Percentiles rank a stretch among this genome's conserved stretches.
Conservation (phyloP, 768 basidiomycete species). For the Cubamyces lactineus region DNA sequence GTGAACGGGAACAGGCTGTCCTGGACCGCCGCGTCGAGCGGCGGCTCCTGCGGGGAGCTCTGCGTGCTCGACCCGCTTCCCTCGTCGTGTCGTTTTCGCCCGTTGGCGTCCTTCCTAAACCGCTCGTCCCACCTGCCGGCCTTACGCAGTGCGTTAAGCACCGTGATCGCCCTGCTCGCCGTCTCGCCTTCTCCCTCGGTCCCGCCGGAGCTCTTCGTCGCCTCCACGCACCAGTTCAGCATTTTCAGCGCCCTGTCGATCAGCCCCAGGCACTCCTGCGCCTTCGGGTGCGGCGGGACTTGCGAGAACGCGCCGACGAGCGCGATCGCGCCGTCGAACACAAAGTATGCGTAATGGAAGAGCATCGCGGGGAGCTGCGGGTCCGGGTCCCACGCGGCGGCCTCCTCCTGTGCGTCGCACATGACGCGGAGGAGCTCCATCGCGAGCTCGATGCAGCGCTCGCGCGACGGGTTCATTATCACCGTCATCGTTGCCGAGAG, state of each 20-base stretch:
- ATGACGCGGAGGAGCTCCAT: conserved; percentile 49
- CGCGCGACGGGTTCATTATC: conserved; percentile 38
- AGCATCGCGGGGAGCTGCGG: conserved; percentile 17
- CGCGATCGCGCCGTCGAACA: conserved; percentile 52
- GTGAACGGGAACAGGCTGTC: conserved; percentile 7
- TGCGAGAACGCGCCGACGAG: conserved; percentile 47
- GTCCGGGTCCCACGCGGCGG: conserved; percentile 26
- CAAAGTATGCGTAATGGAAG: conserved; percentile 31
- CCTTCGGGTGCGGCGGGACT: conserved; percentile 38
- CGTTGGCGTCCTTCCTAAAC: not conserved
- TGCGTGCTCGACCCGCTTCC: not conserved
- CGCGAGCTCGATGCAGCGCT: conserved; percentile 44
- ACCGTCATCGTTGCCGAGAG: conserved; percentile 29
- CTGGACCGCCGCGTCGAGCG: not conserved
- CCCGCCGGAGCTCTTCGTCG: conserved; percentile 31
- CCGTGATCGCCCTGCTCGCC: conserved; percentile 44
- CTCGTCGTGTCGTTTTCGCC: not conserved
- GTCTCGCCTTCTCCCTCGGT: conserved; percentile 41
- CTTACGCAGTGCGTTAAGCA: conserved; percentile 39
- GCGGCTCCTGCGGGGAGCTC: conserved; percentile 4
- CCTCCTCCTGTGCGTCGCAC: conserved; percentile 41
- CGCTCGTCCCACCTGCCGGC: conserved; percentile 32
- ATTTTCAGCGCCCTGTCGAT: conserved; percentile 44
- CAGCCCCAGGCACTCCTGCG: conserved; percentile 41
- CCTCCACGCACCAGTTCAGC: conserved; percentile 31